Percentiles rank a stretch among this genome's conserved stretches.
These are phyloP conservation scores for Solanum tacnaense DNA, from an alignment of 257 asterid species.

Conservation along the genomic window DNA sequence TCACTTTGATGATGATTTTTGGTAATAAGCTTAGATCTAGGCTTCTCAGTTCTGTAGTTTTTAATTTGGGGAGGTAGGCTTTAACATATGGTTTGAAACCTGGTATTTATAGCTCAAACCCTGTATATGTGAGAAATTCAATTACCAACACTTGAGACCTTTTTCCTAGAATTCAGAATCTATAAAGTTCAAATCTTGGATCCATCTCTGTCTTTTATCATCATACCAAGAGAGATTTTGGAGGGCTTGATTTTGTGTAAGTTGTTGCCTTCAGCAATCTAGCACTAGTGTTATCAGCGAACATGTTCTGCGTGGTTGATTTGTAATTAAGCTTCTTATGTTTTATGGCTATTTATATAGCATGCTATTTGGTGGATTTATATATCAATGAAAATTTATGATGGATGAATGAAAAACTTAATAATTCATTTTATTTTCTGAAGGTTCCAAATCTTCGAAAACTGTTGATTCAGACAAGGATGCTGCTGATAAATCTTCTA, in stretches of 20 bases:
- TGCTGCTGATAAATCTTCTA: conserved; percentile 52
- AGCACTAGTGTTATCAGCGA: background rate
- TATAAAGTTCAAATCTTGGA: background rate
- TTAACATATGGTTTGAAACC: background rate
- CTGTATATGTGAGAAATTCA: background rate
- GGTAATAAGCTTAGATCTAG: background rate
- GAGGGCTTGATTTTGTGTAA: background rate
- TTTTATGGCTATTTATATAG: background rate
- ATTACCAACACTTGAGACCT: background rate
- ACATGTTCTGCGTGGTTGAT: background rate
- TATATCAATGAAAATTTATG: background rate
- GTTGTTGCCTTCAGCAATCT: background rate
- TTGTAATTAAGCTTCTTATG: background rate
- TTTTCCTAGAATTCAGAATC: background rate
- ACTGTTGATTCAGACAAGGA: conserved; percentile 46
- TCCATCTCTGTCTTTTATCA: background rate
- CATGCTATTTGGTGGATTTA: background rate
- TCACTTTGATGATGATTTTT: background rate
- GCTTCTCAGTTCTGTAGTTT: background rate
- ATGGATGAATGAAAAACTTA: background rate
- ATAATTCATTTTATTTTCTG: background rate
- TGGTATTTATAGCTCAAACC: background rate
- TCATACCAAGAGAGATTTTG: background rate
- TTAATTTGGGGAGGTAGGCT: background rate
- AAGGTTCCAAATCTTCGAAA: conserved; percentile 21